Evolutionary conservation across 2,329 filamentous ascomycete species (phyloP).

Genomic region (Hypomyces perniciosus): DNA sequence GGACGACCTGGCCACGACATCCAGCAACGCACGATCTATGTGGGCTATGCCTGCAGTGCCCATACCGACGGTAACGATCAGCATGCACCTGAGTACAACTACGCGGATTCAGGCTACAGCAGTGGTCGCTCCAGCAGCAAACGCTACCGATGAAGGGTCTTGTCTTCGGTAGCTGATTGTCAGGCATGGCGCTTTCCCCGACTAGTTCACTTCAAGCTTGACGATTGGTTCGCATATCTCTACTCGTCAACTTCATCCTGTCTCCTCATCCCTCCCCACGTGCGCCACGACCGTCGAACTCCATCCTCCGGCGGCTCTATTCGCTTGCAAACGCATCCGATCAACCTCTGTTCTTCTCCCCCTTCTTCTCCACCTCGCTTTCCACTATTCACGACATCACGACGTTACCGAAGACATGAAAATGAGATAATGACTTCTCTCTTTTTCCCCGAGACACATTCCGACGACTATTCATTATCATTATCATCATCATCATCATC

Average conservation of each 20-base stretch:
- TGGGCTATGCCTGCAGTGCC: conserved; percentile 67
- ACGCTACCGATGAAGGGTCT: conserved; percentile 46
- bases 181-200: conserved; percentile 35
- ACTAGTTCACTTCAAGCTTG: conserved; percentile 38
- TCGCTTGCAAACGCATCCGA: no score
- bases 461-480: conserved; percentile 1
- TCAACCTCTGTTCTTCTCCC: background rate
- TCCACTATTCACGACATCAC: conserved; percentile 17
- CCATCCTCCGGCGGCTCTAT: conserved; percentile 28
- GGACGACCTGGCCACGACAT: conserved; percentile 66
- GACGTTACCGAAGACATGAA: conserved; percentile 28
- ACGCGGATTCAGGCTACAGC: conserved; percentile 51
- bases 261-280: conserved; percentile 42
- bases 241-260: conserved; percentile 42
- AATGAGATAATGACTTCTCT: conserved; percentile 19
- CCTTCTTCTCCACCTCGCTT: conserved; percentile 13
- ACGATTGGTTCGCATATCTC: conserved; percentile 43
- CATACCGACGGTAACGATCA: conserved; percentile 32
- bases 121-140: conserved; percentile 42
- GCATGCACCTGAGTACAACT: conserved; percentile 34
- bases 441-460: background rate
- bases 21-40: conserved; percentile 69
- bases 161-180: conserved; percentile 47
- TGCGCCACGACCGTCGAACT: conserved; percentile 37
- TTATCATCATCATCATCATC: background rate